Evolutionary conservation across 305 asterid species (phyloP), one percentile per base, ranked within the genome.

Genomic region (Fraxinus paxiana): DNA sequence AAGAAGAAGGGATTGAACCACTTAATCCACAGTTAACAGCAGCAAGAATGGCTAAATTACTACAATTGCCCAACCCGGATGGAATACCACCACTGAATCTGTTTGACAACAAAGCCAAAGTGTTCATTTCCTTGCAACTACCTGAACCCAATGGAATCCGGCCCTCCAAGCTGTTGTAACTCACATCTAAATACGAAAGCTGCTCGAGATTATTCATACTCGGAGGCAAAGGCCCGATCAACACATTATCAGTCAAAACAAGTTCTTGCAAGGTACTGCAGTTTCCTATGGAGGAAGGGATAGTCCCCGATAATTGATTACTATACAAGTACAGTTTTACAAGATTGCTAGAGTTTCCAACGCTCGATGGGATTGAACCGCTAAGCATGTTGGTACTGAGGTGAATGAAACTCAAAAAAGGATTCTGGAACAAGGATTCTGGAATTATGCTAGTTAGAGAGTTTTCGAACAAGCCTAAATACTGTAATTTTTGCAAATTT

Each of bases 1-100:
- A 79, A 78, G 92, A 88, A 75, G 97, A 84, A 51, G 98, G 98
- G 69, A 93, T 89, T 0, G 77, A 81, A n/a, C 98, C 97, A 75
- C 83, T 88, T 46, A 94, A 87, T 51, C 90, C 87, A 77, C 96
- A 92, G 73, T 82, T 67, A 71, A 82, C 83, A 38, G 93, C 91
- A 82, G 90, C 89, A 77, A 94, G 80, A 1, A 1, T 54, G 8
- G 84, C 84, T 74, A 94, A 83, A 80, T 85, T 82, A 65, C 89
- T 88, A 86, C 96, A 92, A 78, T 94, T 89, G 20, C 94, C 94
- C 82, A 92, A 79, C 69, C 85, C 91, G 2, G 82, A 63, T 0
- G 97, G 97, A 83, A 92, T 34, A 17, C 84, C 85, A 61, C 97
- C 97, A 34, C 67, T 81, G 70, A 94, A 90, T 38, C 5, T 15